Evolutionary conservation across 257 asterid species (phyloP).

Genomic region (Scutellaria baicalensis): DNA sequence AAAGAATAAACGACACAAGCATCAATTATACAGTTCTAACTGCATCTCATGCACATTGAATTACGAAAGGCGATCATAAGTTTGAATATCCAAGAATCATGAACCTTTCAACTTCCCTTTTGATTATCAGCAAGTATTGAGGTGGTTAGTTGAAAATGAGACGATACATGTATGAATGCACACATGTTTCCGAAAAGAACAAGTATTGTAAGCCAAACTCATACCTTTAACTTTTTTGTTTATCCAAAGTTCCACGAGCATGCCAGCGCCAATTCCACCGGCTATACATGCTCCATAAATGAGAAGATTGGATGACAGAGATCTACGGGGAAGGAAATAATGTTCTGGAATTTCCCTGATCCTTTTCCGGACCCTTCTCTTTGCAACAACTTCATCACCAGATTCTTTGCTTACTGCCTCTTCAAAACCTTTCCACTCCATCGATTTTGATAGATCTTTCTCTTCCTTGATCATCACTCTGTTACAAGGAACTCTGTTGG

Average conservation of each 20-base stretch:
- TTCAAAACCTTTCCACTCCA: conserved; percentile 56
- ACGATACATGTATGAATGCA: not conserved
- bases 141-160: not conserved
- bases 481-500: not conserved
- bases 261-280: conserved; percentile 87
- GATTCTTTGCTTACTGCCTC: conserved; percentile 31
- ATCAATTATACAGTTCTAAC: no score
- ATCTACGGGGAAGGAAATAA: conserved; percentile 74
- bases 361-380: conserved; percentile 57
- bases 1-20: not conserved
- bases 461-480: conserved; percentile 38
- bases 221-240: conserved; percentile 77
- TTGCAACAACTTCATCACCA: conserved; percentile 36
- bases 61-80: not conserved
- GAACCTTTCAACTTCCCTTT: not conserved
- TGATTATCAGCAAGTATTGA: not conserved
- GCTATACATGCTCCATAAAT: conserved; percentile 62
- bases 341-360: conserved; percentile 69
- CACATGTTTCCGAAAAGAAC: no score
- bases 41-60: no score
- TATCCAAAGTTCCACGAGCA: conserved; percentile 71
- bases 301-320: conserved; percentile 37
- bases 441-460: no score
- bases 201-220: not conserved
- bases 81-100: not conserved